phyloP scores from a whole-genome alignment of 345 rosid species.

The Angophora floribunda region DNA sequence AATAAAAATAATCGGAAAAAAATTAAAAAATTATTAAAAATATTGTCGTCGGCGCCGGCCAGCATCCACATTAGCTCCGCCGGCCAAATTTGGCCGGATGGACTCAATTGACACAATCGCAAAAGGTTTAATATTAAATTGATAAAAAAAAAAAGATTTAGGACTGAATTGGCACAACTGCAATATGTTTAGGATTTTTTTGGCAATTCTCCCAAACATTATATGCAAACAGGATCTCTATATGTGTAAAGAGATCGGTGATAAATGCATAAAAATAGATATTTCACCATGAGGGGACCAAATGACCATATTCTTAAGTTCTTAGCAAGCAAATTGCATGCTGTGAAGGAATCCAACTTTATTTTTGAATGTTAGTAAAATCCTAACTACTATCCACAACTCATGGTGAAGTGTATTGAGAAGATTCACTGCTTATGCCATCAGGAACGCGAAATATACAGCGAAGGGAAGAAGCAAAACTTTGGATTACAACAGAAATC shows the following conservation, averaged over 20 bases:
- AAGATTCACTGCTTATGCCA: neutral
- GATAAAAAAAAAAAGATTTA: too few species aligned
- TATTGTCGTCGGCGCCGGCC: too few species aligned
- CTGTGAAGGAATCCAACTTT: neutral
- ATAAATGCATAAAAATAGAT: neutral
- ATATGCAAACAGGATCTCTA: neutral
- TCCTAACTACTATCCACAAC: neutral
- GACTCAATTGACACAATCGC: too few species aligned
- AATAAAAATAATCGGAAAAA: too few species aligned
- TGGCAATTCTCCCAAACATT: too few species aligned
- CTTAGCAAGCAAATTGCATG: neutral
- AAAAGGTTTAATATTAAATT: too few species aligned
- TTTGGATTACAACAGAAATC: neutral
- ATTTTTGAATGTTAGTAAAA: neutral
- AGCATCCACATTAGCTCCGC: too few species aligned
- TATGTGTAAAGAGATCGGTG: neutral
- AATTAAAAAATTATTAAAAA: too few species aligned
- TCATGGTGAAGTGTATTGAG: neutral
- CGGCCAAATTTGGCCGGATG: too few species aligned
- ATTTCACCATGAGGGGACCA: neutral
- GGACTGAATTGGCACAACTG: too few species aligned
- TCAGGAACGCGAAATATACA: neutral
- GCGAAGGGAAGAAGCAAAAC: neutral
- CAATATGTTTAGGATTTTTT: too few species aligned
- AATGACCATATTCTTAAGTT: neutral